Percentiles rank a stretch among this genome's conserved stretches.
These are phyloP conservation scores for Persicaria maculosa DNA, from an alignment of 148 eudicot genomes.

Conservation along the genomic window DNA sequence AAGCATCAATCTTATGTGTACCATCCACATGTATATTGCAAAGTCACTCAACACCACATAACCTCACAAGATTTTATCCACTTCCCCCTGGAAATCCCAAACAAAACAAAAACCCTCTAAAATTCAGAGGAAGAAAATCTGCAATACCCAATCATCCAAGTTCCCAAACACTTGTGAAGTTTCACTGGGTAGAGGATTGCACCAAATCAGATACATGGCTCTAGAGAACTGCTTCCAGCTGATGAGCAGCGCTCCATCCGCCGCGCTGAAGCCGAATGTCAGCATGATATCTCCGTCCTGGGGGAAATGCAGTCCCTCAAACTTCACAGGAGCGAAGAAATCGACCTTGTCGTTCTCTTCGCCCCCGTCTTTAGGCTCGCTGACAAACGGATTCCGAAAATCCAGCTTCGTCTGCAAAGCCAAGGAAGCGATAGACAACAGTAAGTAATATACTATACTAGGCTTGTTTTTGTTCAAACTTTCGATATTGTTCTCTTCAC, in stretches of 20 bases:
- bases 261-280: slow-evolving; percentile 9
- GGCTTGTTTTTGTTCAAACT: not conserved
- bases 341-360: slow-evolving; percentile 4
- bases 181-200: not conserved
- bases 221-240: slow-evolving; percentile 12
- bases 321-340: slow-evolving; percentile 6
- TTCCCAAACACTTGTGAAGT: not conserved
- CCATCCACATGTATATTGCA: slow-evolving; percentile 3
- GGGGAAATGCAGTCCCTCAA: slow-evolving; percentile 4
- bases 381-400: not conserved
- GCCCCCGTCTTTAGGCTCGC: not conserved
- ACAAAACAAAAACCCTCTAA: not conserved
- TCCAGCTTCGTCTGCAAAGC: slow-evolving; percentile 43
- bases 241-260: slow-evolving; percentile 10
- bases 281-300: slow-evolving; percentile 3
- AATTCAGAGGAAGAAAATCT: not conserved
- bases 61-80: slow-evolving; percentile 11
- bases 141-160: not conserved
- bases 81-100: not conserved
- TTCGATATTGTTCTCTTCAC: not conserved
- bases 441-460: slow-evolving; percentile 16
- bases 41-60: slow-evolving; percentile 4
- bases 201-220: slow-evolving; percentile 7
- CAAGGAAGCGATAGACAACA: slow-evolving; percentile 43
- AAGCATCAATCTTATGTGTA: not conserved